Evolutionary conservation across 2,329 filamentous ascomycete species (phyloP).

Genomic region (Stagonosporopsis vannaccii): DNA sequence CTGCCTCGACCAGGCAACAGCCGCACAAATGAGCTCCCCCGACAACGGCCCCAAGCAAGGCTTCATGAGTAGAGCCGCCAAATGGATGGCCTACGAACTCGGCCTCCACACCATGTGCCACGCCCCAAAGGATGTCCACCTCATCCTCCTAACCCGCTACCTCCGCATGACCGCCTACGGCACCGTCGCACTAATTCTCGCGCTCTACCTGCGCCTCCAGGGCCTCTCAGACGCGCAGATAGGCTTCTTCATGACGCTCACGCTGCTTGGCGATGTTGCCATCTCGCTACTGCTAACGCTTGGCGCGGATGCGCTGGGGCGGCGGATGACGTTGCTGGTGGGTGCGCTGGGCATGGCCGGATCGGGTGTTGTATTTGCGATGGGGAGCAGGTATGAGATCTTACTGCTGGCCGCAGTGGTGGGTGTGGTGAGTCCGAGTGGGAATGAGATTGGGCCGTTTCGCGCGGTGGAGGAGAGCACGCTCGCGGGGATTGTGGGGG

Average conservation of each 20-base stretch:
- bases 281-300: slow-evolving; percentile 49
- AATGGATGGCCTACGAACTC: slow-evolving; percentile 26
- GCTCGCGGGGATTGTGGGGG: slow-evolving; percentile 45
- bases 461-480: slow-evolving; percentile 51
- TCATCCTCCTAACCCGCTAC: slow-evolving; percentile 48
- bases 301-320: slow-evolving; percentile 46
- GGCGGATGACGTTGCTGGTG: slow-evolving; percentile 43
- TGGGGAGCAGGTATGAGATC: slow-evolving; percentile 39
- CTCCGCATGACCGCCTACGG: slow-evolving; percentile 50
- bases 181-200: slow-evolving; percentile 46
- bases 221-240: slow-evolving; percentile 47
- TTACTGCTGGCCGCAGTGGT: slow-evolving; percentile 47
- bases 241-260: slow-evolving; percentile 52
- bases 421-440: slow-evolving; percentile 50
- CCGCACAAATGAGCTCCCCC: neutral
- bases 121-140: slow-evolving; percentile 40
- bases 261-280: slow-evolving; percentile 48
- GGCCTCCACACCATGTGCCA: slow-evolving; percentile 39
- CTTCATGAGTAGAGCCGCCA: neutral
- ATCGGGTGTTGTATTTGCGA: slow-evolving; percentile 47
- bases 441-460: slow-evolving; percentile 53
- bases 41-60: neutral
- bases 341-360: slow-evolving; percentile 47
- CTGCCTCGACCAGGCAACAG: slow-evolving; percentile 1
- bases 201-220: slow-evolving; percentile 46